A percentile compares a stretch with the other conserved stretches of the same genome.
Evolutionary conservation across 1,284 basidiomycete genomes (phyloP).

Genomic region (Meira miltonrushii): DNA sequence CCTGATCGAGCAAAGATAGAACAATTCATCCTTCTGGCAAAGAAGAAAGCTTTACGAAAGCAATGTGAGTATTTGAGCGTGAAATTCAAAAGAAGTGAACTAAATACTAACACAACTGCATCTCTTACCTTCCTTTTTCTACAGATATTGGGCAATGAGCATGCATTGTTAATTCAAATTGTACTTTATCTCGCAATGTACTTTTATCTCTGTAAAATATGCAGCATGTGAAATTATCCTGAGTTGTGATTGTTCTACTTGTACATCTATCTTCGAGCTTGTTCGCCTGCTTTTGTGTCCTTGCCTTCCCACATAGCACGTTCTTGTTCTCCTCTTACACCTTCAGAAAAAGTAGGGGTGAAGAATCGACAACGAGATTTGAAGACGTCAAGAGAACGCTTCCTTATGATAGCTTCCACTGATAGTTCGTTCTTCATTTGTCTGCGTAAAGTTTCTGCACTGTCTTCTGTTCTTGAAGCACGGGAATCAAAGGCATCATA

Average conservation of each 20-base stretch:
- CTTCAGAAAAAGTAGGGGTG: constrained; percentile 14
- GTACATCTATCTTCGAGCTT: background rate
- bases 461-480: background rate
- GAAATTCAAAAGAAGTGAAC: background rate
- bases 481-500: constrained; percentile 10
- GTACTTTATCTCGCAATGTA: no score
- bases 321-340: constrained; percentile 25
- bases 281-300: background rate
- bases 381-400: constrained; percentile 36
- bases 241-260: background rate
- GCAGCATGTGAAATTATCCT: no score
- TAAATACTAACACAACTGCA: background rate
- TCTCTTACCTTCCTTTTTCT: background rate
- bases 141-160: background rate
- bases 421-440: constrained; percentile 45
- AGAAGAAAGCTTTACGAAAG: constrained; percentile 76
- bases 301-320: constrained; percentile 26
- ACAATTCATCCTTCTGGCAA: constrained; percentile 65
- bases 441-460: constrained; percentile 14
- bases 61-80: constrained; percentile 16
- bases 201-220: no score
- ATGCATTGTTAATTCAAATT: no score
- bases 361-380: constrained; percentile 41
- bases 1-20: constrained; percentile 66
- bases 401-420: constrained; percentile 39